Percentiles rank a stretch among this genome's conserved stretches.
phyloP scores from a whole-genome alignment of 2,329 filamentous ascomycete species.

The Aspergillus ochraceoroseus region DNA sequence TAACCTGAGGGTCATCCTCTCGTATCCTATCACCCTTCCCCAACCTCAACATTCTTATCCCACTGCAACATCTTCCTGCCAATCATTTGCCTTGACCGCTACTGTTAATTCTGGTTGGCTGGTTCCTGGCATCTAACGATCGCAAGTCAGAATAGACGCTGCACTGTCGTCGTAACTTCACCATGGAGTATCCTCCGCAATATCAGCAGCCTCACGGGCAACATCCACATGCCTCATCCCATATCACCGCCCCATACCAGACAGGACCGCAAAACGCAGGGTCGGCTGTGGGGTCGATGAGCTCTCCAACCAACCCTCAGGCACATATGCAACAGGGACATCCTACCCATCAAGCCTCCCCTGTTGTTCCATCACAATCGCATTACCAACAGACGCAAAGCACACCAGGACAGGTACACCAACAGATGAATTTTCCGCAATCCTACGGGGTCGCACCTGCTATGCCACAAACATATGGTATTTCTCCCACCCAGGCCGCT shows the following conservation, averaged over 20 bases:
- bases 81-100: conserved; percentile 17
- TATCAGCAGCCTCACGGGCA: conserved; percentile 60
- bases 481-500: conserved; percentile 78
- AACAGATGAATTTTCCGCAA: conserved; percentile 75
- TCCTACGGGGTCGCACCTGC: conserved; percentile 67
- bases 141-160: conserved; percentile 22
- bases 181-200: conserved; percentile 73
- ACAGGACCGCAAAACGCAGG: conserved; percentile 52
- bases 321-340: conserved; percentile 58
- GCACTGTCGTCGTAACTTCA: conserved; percentile 39
- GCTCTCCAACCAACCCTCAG: conserved; percentile 67
- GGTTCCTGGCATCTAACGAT: conserved; percentile 18
- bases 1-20: conserved; percentile 22
- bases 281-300: conserved; percentile 52
- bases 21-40: conserved; percentile 20
- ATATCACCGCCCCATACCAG: conserved; percentile 59
- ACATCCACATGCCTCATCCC: conserved; percentile 56
- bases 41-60: conserved; percentile 17
- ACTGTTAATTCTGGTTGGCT: conserved; percentile 21
- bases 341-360: conserved; percentile 65
- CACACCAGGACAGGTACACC: conserved; percentile 56
- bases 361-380: conserved; percentile 71
- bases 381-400: conserved; percentile 62
- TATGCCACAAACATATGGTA: conserved; percentile 70
- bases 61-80: conserved; percentile 17